Conservation (phyloP, 768 basidiomycete genomes). For the Vararia minispora region DNA sequence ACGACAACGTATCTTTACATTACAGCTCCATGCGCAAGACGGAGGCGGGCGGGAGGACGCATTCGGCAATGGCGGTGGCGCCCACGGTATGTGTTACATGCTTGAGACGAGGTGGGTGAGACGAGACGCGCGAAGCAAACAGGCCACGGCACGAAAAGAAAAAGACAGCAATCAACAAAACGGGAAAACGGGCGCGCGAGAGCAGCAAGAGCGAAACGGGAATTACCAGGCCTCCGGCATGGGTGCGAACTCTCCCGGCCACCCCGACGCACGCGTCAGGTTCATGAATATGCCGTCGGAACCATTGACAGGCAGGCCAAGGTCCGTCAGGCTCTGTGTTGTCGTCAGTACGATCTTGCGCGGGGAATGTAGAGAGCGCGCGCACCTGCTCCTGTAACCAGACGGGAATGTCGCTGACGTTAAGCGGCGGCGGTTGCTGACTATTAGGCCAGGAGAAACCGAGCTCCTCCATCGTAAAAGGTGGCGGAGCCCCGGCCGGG, state of each 20-base stretch:
- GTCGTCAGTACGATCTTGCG: background rate
- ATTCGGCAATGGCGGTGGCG: too few relatives aligned
- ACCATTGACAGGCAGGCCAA: conserved; percentile 86
- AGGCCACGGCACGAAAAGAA: conserved; percentile 1
- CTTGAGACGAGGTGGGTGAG: too few relatives aligned
- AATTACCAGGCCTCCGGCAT: conserved; percentile 80
- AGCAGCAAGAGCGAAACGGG: background rate
- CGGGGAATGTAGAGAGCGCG: conserved; percentile 8
- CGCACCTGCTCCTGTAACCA: conserved; percentile 89
- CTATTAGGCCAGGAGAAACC: conserved; percentile 62
- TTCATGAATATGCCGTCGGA: conserved; percentile 85
- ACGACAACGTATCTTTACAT: too few relatives aligned
- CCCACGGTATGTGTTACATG: too few relatives aligned
- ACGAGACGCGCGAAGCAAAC: too few relatives aligned
- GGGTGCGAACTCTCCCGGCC: conserved; percentile 63
- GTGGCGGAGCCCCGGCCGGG: conserved; percentile 41
- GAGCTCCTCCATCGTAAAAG: conserved; percentile 79
- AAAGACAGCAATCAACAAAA: conserved; percentile 1
- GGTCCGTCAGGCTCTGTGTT: conserved; percentile 69
- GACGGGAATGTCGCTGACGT: conserved; percentile 70
- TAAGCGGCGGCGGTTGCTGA: conserved; percentile 46
- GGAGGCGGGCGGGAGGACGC: too few relatives aligned
- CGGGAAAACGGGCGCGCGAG: background rate
- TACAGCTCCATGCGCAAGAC: too few relatives aligned
- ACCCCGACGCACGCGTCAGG: conserved; percentile 57